Base-by-base conservation (phyloP, 2,329 filamentous ascomycete species). In the Apiospora marii region DNA sequence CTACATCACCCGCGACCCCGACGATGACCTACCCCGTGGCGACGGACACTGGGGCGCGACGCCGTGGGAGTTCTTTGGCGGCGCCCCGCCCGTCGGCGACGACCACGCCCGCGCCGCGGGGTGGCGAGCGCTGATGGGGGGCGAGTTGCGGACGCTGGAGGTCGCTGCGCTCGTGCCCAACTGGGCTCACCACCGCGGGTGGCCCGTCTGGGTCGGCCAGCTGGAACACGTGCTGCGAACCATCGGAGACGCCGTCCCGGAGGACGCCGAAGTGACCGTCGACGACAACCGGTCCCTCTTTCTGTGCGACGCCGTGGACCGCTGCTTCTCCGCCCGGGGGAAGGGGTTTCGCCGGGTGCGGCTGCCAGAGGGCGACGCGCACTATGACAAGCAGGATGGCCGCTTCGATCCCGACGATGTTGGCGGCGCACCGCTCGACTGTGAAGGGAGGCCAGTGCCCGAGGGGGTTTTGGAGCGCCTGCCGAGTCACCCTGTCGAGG, bases 201-300 rank as follows among this genome's bases (percentile, higher is more conserved):
- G 69, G 71, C 48, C 70, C 16, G 70, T 70, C 51, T 75, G 73
- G 70, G 71, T 74, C 12, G 24, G 2, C 27, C 68, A 73, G 67
- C 67, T 74, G 6, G 74, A 74, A 68, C 51, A n/a, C 1, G 69
- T 74, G 30, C 5, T 74, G 19, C 13, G 44, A 5, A 71, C 73
- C 44, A n/a, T 75, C 3, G 73, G 73, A 3, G 74, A 72, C 41
- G 27, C 67, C 34, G 69, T 74, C 4, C 70, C 53, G 8, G 73
- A 72, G 44, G 43, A 22, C 2, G 71, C 73, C 24, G 72, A 73
- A 4, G 73, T 75, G 8, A 53, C 24, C 10, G 37, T 74, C 4
- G 74, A 75, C 48, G 74, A 75, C 53, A 75, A 75, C 44, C 72
- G 73, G 22, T 72, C 73, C 24, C 43, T 74, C 27, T 71, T 64